Conservation (phyloP, 2,329 filamentous ascomycete species). For the Pseudogymnoascus sp. region DNA sequence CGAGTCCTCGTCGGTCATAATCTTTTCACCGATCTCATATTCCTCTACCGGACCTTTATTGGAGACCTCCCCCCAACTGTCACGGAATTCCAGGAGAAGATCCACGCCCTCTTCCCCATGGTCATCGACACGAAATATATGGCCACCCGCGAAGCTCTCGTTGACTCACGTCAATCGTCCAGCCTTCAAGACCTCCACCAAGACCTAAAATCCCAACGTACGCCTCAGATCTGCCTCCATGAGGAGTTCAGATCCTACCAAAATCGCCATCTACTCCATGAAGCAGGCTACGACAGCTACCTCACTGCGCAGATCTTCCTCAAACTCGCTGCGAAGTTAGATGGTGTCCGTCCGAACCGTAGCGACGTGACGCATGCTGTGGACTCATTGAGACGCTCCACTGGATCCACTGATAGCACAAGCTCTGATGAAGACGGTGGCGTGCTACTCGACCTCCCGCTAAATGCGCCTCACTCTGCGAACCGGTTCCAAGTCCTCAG, state of each 20-base stretch:
- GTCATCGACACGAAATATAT: constrained; percentile 56
- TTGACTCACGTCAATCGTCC: constrained; percentile 17
- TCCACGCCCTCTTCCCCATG: constrained; percentile 39
- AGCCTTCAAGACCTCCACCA: constrained; percentile 40
- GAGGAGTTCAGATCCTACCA: not conserved
- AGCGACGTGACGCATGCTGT: not conserved
- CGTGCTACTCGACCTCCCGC: not conserved
- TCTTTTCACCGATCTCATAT: constrained; percentile 54
- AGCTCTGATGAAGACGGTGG: not conserved
- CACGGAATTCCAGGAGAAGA: constrained; percentile 40
- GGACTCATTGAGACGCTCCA: not conserved
- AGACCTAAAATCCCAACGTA: constrained; percentile 31
- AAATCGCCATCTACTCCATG: constrained; percentile 32
- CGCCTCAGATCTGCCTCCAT: constrained; percentile 32
- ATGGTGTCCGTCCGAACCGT: constrained; percentile 11
- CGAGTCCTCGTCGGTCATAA: constrained; percentile 54
- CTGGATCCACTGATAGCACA: not conserved
- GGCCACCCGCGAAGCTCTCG: constrained; percentile 26
- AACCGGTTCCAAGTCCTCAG: not conserved
- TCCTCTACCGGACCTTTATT: constrained; percentile 55
- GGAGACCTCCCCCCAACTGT: constrained; percentile 45
- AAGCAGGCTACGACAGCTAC: constrained; percentile 50
- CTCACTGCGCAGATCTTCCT: constrained; percentile 36
- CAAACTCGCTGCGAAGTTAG: constrained; percentile 24
- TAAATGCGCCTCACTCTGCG: not conserved